A percentile compares a stretch with the other conserved stretches of the same genome.
phyloP scores from a whole-genome alignment of 192 early-diverging fungal species.

The Lunasporangiospora selenospora region DNA sequence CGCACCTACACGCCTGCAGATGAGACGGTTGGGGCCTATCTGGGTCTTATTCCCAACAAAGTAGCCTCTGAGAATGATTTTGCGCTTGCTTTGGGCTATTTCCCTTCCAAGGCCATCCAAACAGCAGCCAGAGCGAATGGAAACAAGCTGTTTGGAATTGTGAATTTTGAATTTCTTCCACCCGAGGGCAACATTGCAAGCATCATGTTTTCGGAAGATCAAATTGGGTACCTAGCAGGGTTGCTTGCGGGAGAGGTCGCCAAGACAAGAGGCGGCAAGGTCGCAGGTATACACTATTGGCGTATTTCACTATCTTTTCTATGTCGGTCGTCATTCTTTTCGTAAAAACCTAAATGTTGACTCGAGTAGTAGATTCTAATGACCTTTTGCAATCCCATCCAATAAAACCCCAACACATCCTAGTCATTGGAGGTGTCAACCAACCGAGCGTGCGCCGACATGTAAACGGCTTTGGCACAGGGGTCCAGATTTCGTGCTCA shows the following conservation, averaged over 20 bases:
- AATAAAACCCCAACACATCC: no score
- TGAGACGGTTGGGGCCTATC: slow-evolving; percentile 34
- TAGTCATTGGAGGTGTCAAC: slow-evolving; percentile 48
- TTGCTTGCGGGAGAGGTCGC: slow-evolving; percentile 45
- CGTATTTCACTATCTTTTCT: no score
- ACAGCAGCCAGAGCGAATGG: slow-evolving; percentile 25
- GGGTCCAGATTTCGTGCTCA: slow-evolving; percentile 34
- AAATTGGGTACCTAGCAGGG: slow-evolving; percentile 47
- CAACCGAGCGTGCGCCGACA: slow-evolving; percentile 43
- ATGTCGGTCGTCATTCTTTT: no score
- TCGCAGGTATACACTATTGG: no score
- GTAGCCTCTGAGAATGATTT: slow-evolving; percentile 42
- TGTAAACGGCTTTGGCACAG: slow-evolving; percentile 47
- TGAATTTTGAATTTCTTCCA: slow-evolving; percentile 46
- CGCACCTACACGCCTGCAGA: slow-evolving; percentile 18
- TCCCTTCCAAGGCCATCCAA: slow-evolving; percentile 39
- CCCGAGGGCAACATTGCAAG: slow-evolving; percentile 48
- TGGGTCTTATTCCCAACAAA: slow-evolving; percentile 22
- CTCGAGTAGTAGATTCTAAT: no score
- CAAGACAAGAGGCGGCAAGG: slow-evolving; percentile 33
- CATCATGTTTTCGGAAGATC: slow-evolving; percentile 47
- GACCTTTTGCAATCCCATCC: no score
- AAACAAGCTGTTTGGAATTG: slow-evolving; percentile 46
- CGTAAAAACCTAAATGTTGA: no score
- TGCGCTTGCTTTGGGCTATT: slow-evolving; percentile 45